These are phyloP conservation scores for Phytophthora hibernalis DNA, from an alignment of 352 stramenopile genomes.

Conservation along the genomic window DNA sequence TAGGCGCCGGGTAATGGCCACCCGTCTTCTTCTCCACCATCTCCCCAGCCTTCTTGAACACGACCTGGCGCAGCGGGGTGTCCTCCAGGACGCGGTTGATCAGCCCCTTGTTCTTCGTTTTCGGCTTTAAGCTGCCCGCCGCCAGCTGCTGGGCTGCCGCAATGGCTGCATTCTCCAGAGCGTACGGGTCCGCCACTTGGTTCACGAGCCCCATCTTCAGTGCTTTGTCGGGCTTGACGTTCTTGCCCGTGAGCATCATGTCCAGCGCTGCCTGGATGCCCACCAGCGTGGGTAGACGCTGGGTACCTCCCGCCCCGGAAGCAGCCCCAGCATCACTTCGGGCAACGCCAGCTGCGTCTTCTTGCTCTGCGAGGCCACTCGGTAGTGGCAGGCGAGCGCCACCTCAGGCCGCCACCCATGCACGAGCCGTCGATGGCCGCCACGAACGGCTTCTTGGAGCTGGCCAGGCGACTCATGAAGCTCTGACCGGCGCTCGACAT, in stretches of 20 bases:
- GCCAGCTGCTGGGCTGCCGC: slow-evolving; percentile 89
- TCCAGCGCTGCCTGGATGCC: slow-evolving; percentile 94
- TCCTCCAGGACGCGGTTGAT: slow-evolving; percentile 94
- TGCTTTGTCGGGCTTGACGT: slow-evolving; percentile 95
- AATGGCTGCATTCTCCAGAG: slow-evolving; percentile 94
- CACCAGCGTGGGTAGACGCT: slow-evolving; percentile 95
- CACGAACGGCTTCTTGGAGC: slow-evolving; percentile 95
- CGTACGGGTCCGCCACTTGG: slow-evolving; percentile 91
- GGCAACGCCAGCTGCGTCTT: slow-evolving; percentile 97
- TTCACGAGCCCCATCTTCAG: slow-evolving; percentile 98
- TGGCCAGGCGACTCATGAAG: slow-evolving; percentile 92
- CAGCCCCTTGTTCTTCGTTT: slow-evolving; percentile 91
- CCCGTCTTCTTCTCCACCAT: slow-evolving; percentile 98
- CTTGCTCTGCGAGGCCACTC: slow-evolving; percentile 93
- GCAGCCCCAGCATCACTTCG: slow-evolving; percentile 97
- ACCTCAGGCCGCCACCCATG: slow-evolving; percentile 97
- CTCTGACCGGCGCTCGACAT: slow-evolving; percentile 94
- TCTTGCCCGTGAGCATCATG: slow-evolving; percentile 98
- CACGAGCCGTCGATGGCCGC: slow-evolving; percentile 97
- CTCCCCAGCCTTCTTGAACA: slow-evolving; percentile 96
- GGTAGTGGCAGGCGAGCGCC: slow-evolving; percentile 98
- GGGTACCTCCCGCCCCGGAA: slow-evolving; percentile 98
- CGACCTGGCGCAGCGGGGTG: slow-evolving; percentile 90
- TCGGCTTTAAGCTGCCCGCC: slow-evolving; percentile 91
- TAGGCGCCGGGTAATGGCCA: slow-evolving; percentile 96